Evolutionary conservation across 2,329 filamentous ascomycete species (phyloP), one percentile per base, ranked within the genome.

Genomic region (Lasiodiplodia sp.): DNA sequence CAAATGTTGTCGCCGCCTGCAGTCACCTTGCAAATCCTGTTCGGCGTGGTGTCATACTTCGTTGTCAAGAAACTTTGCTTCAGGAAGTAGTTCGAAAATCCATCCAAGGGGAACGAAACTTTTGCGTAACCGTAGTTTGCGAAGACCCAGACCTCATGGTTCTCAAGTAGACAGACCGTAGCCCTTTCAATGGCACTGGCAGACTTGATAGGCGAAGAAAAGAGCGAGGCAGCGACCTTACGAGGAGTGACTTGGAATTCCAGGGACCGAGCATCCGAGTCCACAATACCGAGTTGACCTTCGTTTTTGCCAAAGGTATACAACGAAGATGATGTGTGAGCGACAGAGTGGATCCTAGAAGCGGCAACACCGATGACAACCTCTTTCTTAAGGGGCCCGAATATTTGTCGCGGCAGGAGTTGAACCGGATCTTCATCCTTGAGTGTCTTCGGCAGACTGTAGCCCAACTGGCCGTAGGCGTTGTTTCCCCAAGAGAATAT

Each of bases 241-340:
- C 96, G 88, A 28, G 96, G 96, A 0, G 88, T 89, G 23, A 87
- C 82, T 76, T 98, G 96, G n/a, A 91, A 83, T 73, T 96, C 92
- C 5, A 98, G 86, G 0, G 94, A 97, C 56, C 94, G 89, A 31
- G 96, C 96, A 80, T 98, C 95, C 0, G 96, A 95, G 78, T 97
- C 96, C 82, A 97, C 94, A 66, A 99, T 86, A 5, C 94, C 96
- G 57, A 99, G 86, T 78, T 99, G 96, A 1, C 96, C 96, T 73
- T 94, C 89, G 74, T 98, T 99, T 75, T 96, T 96, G 25, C 96
- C 96, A 86, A 97, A 99, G 2, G 93, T 97, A 77, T 92, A 99
- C 1, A 99, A 82, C 1, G 93, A 92, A 0, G 89, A 88, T 1
- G 87, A 86, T 0, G 93, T 97, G 75, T 96, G 92, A 0, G 93